Evolutionary conservation across 2,329 filamentous ascomycete species (phyloP), one percentile per base, ranked within the genome.

Genomic region (Cercospora sp.): DNA sequence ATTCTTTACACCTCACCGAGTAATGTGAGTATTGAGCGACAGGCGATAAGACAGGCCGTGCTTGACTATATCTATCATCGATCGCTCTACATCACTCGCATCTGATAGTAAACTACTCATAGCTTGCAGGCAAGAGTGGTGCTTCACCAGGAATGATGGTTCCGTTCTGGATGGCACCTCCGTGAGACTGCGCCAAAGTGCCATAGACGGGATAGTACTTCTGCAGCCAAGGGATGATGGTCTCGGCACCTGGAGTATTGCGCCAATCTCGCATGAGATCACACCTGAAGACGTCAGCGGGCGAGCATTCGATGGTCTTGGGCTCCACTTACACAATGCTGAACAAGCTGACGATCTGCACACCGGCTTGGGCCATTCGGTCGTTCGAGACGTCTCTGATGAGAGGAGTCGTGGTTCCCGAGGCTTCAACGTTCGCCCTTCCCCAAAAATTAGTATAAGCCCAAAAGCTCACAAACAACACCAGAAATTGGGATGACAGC

Each of bases 261-360:
- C 89, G 83, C 89, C 89, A 91, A 76, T 91, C 89, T 36, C 89
- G 83, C 89, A 91, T 91, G 64, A 92, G 79, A 72, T 91, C 89
- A 74, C 85, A 86, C 42, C 60, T 62, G 18, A 7, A 62, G 36
- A n/a, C 10, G 36, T 48, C 60, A 62, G 40, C 42, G 13, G 13
- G 6, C 6, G 28, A 28, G 16, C 7, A 23, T 23, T 8, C n/a
- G 20, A 20, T 20, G 28, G 8, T 59, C 55, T 13, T 36, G 8
- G 55, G 5, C 4, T 16, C 12, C 55, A 20, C 40, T 51, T 62
- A 63, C 16, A 89, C 81, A 68, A 92, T 89, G 28, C 84, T 83
- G 73, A 91, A 91, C 67, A 89, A 76, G 16, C 84, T 84, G 30
- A 89, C 83, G 30, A 89, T 78, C 71, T 90, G 87, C 3, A 91